These are phyloP conservation scores for Rusavskia elegans DNA, from an alignment of 495 filamentous ascomycete genomes.

Conservation along the genomic window DNA sequence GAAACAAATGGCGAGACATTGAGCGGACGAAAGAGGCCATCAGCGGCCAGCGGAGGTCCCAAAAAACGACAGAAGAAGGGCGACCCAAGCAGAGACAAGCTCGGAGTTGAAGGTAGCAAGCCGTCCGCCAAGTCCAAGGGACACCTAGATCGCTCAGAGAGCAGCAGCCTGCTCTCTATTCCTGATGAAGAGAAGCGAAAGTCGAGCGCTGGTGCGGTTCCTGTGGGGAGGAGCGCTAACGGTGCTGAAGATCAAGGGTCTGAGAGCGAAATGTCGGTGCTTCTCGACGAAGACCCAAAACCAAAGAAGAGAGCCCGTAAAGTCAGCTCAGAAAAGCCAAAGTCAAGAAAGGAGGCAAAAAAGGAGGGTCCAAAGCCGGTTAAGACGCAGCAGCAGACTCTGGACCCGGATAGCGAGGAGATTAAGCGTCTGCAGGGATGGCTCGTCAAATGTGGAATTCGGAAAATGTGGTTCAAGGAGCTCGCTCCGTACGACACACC, in stretches of 20 bases:
- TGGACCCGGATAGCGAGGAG: slow-evolving; percentile 53
- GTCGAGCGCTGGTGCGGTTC: slow-evolving; percentile 9
- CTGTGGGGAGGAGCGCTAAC: slow-evolving; percentile 13
- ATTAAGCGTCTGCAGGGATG: slow-evolving; percentile 85
- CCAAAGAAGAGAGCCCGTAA: slow-evolving; percentile 31
- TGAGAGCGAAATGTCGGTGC: slow-evolving; percentile 64
- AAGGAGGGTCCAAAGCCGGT: slow-evolving; percentile 12
- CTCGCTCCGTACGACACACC: slow-evolving; percentile 57
- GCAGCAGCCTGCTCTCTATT: not conserved
- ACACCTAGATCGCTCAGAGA: not conserved
- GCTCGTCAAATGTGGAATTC: slow-evolving; percentile 80
- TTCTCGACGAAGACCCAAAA: slow-evolving; percentile 55
- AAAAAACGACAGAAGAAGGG: slow-evolving; percentile 14
- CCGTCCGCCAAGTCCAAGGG: not conserved
- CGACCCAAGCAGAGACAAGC: not conserved
- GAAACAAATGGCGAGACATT: not conserved
- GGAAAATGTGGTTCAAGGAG: slow-evolving; percentile 81
- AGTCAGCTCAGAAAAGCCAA: slow-evolving; percentile 14
- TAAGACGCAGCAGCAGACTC: slow-evolving; percentile 18
- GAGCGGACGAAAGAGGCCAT: slow-evolving; percentile 8
- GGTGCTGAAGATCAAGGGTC: slow-evolving; percentile 25
- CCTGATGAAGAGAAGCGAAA: not conserved
- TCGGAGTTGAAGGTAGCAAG: not conserved
- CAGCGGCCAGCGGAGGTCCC: slow-evolving; percentile 5
- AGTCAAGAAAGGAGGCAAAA: slow-evolving; percentile 4